These are phyloP conservation scores for Ganoderma sinense DNA, from an alignment of 1,284 basidiomycete species.

Conservation along the genomic window DNA sequence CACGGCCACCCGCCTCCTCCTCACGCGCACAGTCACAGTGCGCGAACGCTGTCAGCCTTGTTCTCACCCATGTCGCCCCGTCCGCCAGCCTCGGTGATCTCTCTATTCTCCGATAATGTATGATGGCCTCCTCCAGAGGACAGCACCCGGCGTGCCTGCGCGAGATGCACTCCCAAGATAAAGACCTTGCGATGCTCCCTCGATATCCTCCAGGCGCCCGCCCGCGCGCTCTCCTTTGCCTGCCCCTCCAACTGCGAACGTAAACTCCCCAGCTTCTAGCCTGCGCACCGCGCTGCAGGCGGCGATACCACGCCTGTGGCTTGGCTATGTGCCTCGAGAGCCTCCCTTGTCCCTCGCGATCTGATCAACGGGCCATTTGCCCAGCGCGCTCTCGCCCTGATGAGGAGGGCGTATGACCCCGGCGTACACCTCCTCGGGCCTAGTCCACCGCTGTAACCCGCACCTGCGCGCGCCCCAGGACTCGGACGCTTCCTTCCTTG, in stretches of 20 bases:
- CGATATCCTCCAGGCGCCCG: neutral
- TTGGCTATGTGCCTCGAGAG: neutral
- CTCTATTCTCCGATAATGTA: constrained; percentile 29
- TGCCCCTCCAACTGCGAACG: neutral
- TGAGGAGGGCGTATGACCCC: constrained; percentile 4
- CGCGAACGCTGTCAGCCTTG: neutral
- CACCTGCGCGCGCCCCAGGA: neutral
- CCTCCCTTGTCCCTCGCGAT: neutral
- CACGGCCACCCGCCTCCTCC: neutral
- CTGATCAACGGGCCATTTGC: neutral
- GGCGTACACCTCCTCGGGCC: neutral
- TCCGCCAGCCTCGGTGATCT: constrained; percentile 26
- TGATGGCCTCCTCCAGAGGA: neutral
- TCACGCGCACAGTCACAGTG: neutral
- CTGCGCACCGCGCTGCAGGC: neutral
- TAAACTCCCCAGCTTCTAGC: constrained; percentile 2
- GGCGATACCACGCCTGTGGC: constrained; percentile 3
- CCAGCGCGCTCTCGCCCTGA: constrained; percentile 3
- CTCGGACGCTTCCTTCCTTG: neutral
- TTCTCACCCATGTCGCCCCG: neutral
- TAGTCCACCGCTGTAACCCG: neutral
- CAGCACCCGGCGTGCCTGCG: constrained; percentile 6
- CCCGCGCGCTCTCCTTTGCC: neutral
- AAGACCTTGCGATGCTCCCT: neutral
- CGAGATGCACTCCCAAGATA: constrained; percentile 7